A percentile compares a stretch with the other conserved stretches of the same genome.
These are phyloP conservation scores for Eimeria tenella DNA, from an alignment of 169 alveolate species.

Conservation along the genomic window DNA sequence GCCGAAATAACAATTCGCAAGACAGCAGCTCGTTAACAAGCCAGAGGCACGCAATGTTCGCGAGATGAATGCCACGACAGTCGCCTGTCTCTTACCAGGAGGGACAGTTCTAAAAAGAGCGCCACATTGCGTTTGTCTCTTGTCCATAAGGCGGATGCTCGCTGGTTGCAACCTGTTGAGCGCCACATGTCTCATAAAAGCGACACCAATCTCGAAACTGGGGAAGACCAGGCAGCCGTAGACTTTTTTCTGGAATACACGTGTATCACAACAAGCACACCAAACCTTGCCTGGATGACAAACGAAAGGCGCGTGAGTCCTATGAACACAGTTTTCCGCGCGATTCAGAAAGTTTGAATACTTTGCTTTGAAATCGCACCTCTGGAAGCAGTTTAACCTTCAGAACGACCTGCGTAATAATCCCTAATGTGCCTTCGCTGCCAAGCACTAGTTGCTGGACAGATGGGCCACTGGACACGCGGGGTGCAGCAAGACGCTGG, in stretches of 20 bases:
- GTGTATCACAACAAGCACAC: neutral
- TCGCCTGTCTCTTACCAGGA: conserved; percentile 2
- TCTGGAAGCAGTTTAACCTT: conserved; percentile 86
- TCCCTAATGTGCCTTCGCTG: conserved; percentile 90
- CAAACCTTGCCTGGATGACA: no score
- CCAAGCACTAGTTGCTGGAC: conserved; percentile 88
- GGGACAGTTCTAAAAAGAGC: conserved; percentile 45
- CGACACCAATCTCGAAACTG: conserved; percentile 87
- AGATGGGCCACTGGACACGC: conserved; percentile 90
- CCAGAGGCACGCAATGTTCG: neutral
- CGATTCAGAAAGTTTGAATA: neutral
- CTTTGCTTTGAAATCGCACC: conserved; percentile 55
- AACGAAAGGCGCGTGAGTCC: no score
- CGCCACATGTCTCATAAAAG: conserved; percentile 88
- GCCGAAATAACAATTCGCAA: neutral
- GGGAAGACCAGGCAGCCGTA: conserved; percentile 91
- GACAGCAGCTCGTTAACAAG: neutral
- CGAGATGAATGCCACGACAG: neutral
- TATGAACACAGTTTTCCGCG: no score
- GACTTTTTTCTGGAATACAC: conserved; percentile 51
- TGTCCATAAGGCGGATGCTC: conserved; percentile 80
- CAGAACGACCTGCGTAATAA: conserved; percentile 89
- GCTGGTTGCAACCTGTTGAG: conserved; percentile 87
- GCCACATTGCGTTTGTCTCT: conserved; percentile 58
- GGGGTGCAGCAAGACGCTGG: conserved; percentile 86